phyloP scores from a whole-genome alignment of 1,284 basidiomycete species.

The Rhodotorula sp. region DNA sequence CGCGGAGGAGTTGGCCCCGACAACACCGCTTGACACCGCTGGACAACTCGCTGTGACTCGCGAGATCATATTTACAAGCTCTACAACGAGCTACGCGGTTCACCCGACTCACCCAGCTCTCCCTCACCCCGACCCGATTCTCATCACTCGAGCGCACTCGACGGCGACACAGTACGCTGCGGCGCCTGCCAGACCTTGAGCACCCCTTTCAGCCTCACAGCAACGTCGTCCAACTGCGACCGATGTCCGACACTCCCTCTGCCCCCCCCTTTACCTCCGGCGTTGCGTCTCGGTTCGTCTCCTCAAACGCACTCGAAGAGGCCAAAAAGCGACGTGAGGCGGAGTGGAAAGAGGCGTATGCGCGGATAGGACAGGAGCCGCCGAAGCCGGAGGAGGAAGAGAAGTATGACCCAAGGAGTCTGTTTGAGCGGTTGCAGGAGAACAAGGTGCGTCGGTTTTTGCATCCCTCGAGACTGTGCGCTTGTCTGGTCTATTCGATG shows the following conservation, averaged over 20 bases:
- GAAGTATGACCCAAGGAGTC: conserved; percentile 77
- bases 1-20: too few relatives aligned
- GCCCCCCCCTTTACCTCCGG: conserved; percentile 29
- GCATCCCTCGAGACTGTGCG: too few relatives aligned
- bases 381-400: conserved; percentile 72
- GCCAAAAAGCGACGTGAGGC: conserved; percentile 73
- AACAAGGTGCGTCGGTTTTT: conserved; percentile 60
- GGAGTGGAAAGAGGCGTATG: conserved; percentile 91
- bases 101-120: too few relatives aligned
- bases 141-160: too few relatives aligned
- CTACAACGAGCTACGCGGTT: too few relatives aligned
- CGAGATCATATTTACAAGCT: too few relatives aligned
- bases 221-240: too few relatives aligned
- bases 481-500: neutral
- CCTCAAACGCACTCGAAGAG: conserved; percentile 73
- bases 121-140: too few relatives aligned
- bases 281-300: conserved; percentile 54
- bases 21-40: too few relatives aligned
- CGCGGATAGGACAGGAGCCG: conserved; percentile 82
- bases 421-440: conserved; percentile 85
- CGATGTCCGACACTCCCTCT: neutral
- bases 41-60: too few relatives aligned
- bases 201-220: neutral
- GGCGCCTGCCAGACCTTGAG: too few relatives aligned
- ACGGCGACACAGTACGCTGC: neutral